Evolutionary conservation across 2,329 filamentous ascomycete species (phyloP).

Genomic region (Decorospora gaudefroyi): DNA sequence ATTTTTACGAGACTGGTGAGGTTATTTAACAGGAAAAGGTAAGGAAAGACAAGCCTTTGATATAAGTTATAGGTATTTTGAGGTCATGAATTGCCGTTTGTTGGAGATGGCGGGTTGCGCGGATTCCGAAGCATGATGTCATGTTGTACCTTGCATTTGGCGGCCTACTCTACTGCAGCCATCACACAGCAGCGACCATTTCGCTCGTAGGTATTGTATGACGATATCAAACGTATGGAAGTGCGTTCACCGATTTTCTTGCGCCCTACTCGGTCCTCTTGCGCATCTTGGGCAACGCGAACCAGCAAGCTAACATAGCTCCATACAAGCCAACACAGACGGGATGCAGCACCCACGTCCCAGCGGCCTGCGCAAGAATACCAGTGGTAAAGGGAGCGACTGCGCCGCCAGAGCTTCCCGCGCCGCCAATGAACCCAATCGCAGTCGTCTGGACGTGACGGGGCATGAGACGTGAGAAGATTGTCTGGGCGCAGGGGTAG

Average conservation of each 20-base stretch:
- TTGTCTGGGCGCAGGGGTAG: slow-evolving; percentile 71
- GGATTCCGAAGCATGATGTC: slow-evolving; percentile 15
- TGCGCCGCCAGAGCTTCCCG: slow-evolving; percentile 70
- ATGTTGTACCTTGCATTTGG: neutral
- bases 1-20: neutral
- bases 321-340: slow-evolving; percentile 69
- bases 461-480: slow-evolving; percentile 66
- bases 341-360: slow-evolving; percentile 67
- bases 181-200: neutral
- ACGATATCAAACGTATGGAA: no score
- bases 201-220: no score
- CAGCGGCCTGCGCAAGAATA: slow-evolving; percentile 63
- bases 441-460: slow-evolving; percentile 64
- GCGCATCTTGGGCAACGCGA: slow-evolving; percentile 57
- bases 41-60: no score
- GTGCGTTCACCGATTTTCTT: slow-evolving; percentile 1
- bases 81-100: no score
- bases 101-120: slow-evolving; percentile 3
- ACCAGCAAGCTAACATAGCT: slow-evolving; percentile 70
- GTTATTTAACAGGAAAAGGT: neutral
- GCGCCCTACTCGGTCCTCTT: slow-evolving; percentile 64
- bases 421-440: slow-evolving; percentile 70
- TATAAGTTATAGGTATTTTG: no score
- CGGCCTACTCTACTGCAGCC: neutral
- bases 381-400: slow-evolving; percentile 69